phyloP scores from a whole-genome alignment of 495 filamentous ascomycete species.

The Penicillium lagena region DNA sequence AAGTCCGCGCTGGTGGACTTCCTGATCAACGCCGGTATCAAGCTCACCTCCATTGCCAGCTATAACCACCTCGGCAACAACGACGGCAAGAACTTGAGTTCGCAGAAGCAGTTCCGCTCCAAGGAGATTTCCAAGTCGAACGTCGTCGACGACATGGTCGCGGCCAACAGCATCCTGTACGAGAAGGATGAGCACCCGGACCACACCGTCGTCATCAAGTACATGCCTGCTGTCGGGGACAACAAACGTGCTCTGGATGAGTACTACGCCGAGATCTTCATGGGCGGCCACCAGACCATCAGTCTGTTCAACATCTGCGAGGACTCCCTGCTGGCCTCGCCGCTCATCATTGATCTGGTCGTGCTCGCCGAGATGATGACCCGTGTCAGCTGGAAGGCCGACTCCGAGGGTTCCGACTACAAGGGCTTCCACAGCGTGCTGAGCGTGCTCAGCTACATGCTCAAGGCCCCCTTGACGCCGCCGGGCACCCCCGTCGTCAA shows the following conservation, averaged over 20 bases:
- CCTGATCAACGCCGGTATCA: slow-evolving; percentile 96
- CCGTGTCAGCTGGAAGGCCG: slow-evolving; percentile 83
- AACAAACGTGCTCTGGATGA: slow-evolving; percentile 98
- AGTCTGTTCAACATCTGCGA: slow-evolving; percentile 98
- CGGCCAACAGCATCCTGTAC: slow-evolving; percentile 88
- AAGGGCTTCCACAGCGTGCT: slow-evolving; percentile 96
- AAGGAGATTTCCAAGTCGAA: slow-evolving; percentile 99
- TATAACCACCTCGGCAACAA: slow-evolving; percentile 99
- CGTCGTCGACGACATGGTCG: slow-evolving; percentile 99
- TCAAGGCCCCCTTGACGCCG: slow-evolving; percentile 95
- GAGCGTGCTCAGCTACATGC: slow-evolving; percentile 97
- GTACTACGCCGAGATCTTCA: slow-evolving; percentile 99
- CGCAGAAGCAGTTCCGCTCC: slow-evolving; percentile 95
- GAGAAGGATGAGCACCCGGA: slow-evolving; percentile 80
- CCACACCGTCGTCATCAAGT: slow-evolving; percentile 92
- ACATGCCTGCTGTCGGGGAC: slow-evolving; percentile 98
- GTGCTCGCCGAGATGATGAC: slow-evolving; percentile 96
- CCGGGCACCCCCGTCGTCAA: slow-evolving; percentile 96
- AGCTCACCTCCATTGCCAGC: slow-evolving; percentile 96
- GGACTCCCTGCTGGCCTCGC: slow-evolving; percentile 95
- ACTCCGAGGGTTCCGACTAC: slow-evolving; percentile 59
- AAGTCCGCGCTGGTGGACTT: slow-evolving; percentile 98
- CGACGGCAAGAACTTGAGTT: slow-evolving; percentile 96
- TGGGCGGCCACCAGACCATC: slow-evolving; percentile 98
- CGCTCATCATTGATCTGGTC: slow-evolving; percentile 94